Conservation (phyloP, 2,329 filamentous ascomycete genomes). For the Cryphonectria naterciae region DNA sequence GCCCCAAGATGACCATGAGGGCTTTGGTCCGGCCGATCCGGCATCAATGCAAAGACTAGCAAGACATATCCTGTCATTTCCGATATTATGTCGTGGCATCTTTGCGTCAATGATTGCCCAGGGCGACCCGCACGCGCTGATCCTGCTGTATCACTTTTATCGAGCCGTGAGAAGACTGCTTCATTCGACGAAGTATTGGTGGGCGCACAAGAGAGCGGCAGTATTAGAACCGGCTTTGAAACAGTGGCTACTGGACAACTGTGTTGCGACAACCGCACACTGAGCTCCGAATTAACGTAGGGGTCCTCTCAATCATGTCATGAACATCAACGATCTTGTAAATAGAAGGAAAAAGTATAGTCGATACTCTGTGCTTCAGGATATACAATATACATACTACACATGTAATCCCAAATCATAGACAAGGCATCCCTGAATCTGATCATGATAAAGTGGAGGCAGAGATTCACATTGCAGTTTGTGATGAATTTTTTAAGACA, state of each 20-base stretch:
- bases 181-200: conserved; percentile 25
- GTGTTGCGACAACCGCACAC: not conserved
- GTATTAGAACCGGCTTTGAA: conserved; percentile 20
- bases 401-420: not conserved
- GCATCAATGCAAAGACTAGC: conserved; percentile 16
- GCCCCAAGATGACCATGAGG: not conserved
- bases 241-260: not conserved
- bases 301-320: not conserved
- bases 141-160: conserved; percentile 31
- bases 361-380: not conserved
- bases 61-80: conserved; percentile 28
- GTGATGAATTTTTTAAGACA: not conserved
- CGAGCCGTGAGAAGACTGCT: conserved; percentile 26
- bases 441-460: not conserved
- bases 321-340: not conserved
- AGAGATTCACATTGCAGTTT: not conserved
- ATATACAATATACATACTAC: not conserved
- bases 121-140: conserved; percentile 21
- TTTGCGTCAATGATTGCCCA: conserved; percentile 24
- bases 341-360: not conserved
- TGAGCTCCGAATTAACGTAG: not conserved
- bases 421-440: not conserved
- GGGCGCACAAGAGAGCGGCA: conserved; percentile 26
- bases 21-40: not conserved
- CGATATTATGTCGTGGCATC: conserved; percentile 27